Conservation (phyloP, 306 rosid genomes). For the Castanea mollissima region DNA sequence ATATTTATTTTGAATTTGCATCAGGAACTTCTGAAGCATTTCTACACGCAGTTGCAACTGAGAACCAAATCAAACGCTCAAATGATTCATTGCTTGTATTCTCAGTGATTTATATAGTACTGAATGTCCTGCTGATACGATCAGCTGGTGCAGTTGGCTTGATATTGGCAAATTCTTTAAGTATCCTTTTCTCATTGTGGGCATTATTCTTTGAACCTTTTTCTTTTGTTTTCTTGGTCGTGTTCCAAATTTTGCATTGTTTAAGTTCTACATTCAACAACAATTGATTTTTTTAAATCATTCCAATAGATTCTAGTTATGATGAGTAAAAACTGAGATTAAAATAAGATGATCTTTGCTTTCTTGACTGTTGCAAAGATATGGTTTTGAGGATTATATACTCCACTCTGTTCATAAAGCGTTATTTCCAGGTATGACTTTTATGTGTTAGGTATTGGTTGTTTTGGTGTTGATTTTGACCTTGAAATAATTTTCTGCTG, state of each 20-base stretch:
- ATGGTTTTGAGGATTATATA: constrained; percentile 81
- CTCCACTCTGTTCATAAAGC: constrained; percentile 68
- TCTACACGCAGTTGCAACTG: constrained; percentile 89
- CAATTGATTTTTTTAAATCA: background rate
- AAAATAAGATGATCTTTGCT: constrained; percentile 10
- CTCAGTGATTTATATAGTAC: constrained; percentile 68
- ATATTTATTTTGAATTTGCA: constrained; percentile 17
- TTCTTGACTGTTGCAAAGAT: constrained; percentile 71
- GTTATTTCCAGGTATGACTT: constrained; percentile 70
- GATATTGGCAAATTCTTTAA: constrained; percentile 78
- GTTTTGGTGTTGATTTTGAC: constrained; percentile 17
- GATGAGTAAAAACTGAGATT: background rate
- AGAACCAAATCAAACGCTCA: constrained; percentile 74
- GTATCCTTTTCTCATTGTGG: constrained; percentile 64
- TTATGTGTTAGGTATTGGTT: constrained; percentile 4
- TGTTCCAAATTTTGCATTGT: constrained; percentile 2
- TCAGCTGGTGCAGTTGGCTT: constrained; percentile 86
- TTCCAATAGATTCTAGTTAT: background rate
- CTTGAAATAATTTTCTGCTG: constrained; percentile 7
- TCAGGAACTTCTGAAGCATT: constrained; percentile 97
- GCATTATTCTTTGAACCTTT: constrained; percentile 7
- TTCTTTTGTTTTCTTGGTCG: constrained; percentile 4
- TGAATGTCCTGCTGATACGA: constrained; percentile 65
- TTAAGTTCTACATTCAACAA: background rate
- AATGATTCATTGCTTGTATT: constrained; percentile 73